Conservation (phyloP, 192 early-diverging fungal genomes). For the Gryganskiella cystojenkinii region DNA sequence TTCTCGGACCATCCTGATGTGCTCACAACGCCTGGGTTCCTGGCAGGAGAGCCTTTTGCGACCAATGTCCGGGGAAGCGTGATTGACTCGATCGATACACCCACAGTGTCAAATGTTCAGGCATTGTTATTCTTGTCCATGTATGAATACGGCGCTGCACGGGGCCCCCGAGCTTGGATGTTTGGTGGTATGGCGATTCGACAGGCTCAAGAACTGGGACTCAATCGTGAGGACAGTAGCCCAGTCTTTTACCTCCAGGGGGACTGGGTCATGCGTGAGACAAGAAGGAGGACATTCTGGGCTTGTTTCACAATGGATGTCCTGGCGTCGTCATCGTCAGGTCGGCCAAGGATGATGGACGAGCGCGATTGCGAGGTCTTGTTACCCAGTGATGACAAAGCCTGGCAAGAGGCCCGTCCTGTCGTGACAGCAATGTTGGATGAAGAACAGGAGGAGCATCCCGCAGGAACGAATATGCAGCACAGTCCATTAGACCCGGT, state of each 20-base stretch:
- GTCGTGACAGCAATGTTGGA: constrained; percentile 45
- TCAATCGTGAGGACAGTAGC: constrained; percentile 63
- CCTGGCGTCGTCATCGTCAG: constrained; percentile 46
- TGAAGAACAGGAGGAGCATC: constrained; percentile 3
- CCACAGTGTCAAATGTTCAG: constrained; percentile 60
- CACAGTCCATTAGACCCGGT: no score
- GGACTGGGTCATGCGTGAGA: constrained; percentile 62
- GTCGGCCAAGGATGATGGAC: constrained; percentile 61
- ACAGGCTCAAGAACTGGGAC: constrained; percentile 63
- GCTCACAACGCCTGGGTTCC: constrained; percentile 55
- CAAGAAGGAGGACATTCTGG: constrained; percentile 63
- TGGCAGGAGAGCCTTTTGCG: constrained; percentile 65
- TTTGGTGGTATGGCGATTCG: constrained; percentile 65
- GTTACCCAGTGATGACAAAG: constrained; percentile 59
- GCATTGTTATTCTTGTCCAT: constrained; percentile 58
- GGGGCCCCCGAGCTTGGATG: constrained; percentile 69
- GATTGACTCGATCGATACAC: constrained; percentile 57
- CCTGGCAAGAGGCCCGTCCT: constrained; percentile 53
- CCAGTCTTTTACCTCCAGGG: constrained; percentile 51
- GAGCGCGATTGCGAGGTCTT: constrained; percentile 60
- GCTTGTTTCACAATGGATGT: constrained; percentile 58
- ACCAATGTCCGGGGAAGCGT: constrained; percentile 52
- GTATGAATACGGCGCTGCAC: constrained; percentile 60
- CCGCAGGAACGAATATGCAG: no score
- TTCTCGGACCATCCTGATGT: constrained; percentile 60